A percentile compares a stretch with the other conserved stretches of the same genome.
Evolutionary conservation across 306 rosid genomes (phyloP).

Genomic region (Echinosophora koreensis): DNA sequence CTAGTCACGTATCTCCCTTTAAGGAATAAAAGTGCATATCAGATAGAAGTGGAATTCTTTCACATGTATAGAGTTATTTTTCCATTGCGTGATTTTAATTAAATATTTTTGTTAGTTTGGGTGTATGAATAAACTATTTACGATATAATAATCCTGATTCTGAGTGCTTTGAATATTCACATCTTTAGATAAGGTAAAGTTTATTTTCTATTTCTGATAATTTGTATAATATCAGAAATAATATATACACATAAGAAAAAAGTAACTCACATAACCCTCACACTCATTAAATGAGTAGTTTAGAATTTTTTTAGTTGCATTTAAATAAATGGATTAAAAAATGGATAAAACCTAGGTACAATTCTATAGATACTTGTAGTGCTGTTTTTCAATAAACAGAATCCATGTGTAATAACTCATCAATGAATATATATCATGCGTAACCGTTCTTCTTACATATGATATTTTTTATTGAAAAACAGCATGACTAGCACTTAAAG

Average conservation of each 20-base stretch:
- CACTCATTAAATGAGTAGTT: constrained; percentile 44
- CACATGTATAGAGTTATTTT: constrained; percentile 78
- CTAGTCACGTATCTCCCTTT: constrained; percentile 45
- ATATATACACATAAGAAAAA: constrained; percentile 17
- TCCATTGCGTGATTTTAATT: constrained; percentile 60
- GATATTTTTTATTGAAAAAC: no score
- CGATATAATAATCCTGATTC: constrained; percentile 49
- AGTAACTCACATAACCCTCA: constrained; percentile 19
- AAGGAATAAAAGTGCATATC: constrained; percentile 49
- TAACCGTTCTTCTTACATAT: no score
- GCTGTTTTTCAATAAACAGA: no score
- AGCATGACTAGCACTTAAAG: no score
- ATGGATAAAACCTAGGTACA: no score
- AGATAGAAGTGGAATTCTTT: constrained; percentile 53
- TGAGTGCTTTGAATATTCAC: constrained; percentile 55
- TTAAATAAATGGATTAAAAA: constrained; percentile 27
- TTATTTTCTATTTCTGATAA: constrained; percentile 42
- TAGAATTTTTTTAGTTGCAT: not conserved
- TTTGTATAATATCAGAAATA: constrained; percentile 7
- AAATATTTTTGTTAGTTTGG: constrained; percentile 55
- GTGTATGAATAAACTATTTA: constrained; percentile 54
- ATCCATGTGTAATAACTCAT: no score
- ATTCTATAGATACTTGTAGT: no score
- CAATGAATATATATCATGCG: no score
- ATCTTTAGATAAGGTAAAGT: constrained; percentile 52